These are phyloP conservation scores for Microbotryum lychnidis-dioicae DNA, from an alignment of 1,284 basidiomycete species.

Conservation along the genomic window DNA sequence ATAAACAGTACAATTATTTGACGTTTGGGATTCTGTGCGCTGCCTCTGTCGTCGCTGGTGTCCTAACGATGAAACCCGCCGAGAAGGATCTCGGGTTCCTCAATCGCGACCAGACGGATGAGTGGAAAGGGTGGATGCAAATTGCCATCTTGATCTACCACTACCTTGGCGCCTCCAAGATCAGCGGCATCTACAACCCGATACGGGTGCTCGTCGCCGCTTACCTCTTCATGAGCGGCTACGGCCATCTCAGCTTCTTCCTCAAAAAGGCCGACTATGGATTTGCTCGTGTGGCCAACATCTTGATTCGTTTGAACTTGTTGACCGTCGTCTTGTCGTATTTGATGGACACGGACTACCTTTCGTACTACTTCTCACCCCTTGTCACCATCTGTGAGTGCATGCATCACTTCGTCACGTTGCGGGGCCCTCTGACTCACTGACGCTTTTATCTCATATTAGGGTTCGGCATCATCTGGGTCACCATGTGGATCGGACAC, in stretches of 20 bases:
- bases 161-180: slow-evolving; percentile 74
- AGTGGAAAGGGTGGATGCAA: slow-evolving; percentile 90
- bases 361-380: slow-evolving; percentile 42
- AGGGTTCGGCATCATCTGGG: slow-evolving; percentile 74
- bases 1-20: slow-evolving; percentile 67
- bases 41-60: slow-evolving; percentile 52
- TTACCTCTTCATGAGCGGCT: slow-evolving; percentile 62
- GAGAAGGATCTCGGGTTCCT: slow-evolving; percentile 73
- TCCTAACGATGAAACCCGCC: slow-evolving; percentile 59
- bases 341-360: slow-evolving; percentile 81
- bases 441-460: background rate
- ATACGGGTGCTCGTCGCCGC: slow-evolving; percentile 76
- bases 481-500: slow-evolving; percentile 62
- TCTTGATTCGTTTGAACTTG: slow-evolving; percentile 71
- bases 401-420: background rate
- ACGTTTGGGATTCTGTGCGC: slow-evolving; percentile 56
- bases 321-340: slow-evolving; percentile 72
- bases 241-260: slow-evolving; percentile 50
- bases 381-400: slow-evolving; percentile 41
- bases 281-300: slow-evolving; percentile 59
- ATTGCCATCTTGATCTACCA: slow-evolving; percentile 80
- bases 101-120: slow-evolving; percentile 82
- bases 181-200: slow-evolving; percentile 82
- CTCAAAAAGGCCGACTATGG: slow-evolving; percentile 77
- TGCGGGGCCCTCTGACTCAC: background rate